phyloP scores from a whole-genome alignment of 495 filamentous ascomycete genomes.

The Beverwykella pulmonaria region DNA sequence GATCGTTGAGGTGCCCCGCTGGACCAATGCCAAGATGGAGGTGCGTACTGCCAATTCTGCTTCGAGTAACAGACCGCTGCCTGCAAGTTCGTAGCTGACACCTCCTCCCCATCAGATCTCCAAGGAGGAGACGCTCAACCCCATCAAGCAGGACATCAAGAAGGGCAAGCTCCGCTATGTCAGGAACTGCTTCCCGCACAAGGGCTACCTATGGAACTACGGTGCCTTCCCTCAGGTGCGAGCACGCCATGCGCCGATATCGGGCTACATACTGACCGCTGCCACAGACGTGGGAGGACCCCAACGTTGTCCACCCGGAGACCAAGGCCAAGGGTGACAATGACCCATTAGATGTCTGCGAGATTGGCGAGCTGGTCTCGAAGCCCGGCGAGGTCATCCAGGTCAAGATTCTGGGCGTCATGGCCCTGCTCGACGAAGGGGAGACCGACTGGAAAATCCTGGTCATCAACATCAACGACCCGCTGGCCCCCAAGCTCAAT shows the following conservation, averaged over 20 bases:
- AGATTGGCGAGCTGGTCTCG: slow-evolving; percentile 97
- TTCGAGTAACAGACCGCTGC: neutral
- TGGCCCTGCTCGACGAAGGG: slow-evolving; percentile 98
- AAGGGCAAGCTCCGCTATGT: slow-evolving; percentile 95
- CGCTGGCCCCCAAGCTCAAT: slow-evolving; percentile 92
- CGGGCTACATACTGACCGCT: slow-evolving; percentile 32
- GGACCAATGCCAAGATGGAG: slow-evolving; percentile 99
- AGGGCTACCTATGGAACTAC: slow-evolving; percentile 99
- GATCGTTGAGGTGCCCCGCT: slow-evolving; percentile 98
- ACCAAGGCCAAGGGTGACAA: slow-evolving; percentile 99
- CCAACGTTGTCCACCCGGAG: slow-evolving; percentile 91
- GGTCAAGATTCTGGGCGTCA: slow-evolving; percentile 98
- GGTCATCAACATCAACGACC: slow-evolving; percentile 97
- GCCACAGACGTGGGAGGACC: slow-evolving; percentile 95
- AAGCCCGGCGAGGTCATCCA: slow-evolving; percentile 97
- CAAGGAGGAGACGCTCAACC: slow-evolving; percentile 95
- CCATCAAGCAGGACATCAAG: slow-evolving; percentile 92
- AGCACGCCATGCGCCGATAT: slow-evolving; percentile 30
- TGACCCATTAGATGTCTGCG: slow-evolving; percentile 98
- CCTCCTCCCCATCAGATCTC: slow-evolving; percentile 72
- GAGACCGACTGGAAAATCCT: slow-evolving; percentile 99
- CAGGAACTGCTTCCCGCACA: slow-evolving; percentile 99
- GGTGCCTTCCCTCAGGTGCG: slow-evolving; percentile 95
- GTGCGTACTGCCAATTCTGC: slow-evolving; percentile 51
- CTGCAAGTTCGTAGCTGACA: slow-evolving; percentile 21